Percentiles rank a stretch among this genome's conserved stretches.
Conservation (phyloP, 1,284 basidiomycete species). For the Fistulinella cinereoalba region DNA sequence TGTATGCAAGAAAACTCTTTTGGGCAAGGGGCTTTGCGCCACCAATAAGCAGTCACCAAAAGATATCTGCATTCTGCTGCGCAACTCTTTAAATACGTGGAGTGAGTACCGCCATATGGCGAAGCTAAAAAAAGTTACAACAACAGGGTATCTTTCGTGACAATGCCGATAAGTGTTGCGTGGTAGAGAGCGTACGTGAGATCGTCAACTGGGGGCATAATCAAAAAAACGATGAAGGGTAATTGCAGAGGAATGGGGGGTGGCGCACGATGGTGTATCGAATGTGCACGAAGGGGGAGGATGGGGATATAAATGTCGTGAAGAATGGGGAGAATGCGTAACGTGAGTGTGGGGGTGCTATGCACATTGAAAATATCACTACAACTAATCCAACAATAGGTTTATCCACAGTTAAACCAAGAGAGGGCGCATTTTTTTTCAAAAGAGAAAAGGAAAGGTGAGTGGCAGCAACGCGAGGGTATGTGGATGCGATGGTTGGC, state of each 20-base stretch:
- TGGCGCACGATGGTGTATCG: slow-evolving; percentile 22
- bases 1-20: too few species aligned
- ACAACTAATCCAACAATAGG: slow-evolving; percentile 36
- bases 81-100: slow-evolving; percentile 30
- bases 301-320: slow-evolving; percentile 8
- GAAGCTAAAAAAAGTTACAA: slow-evolving; percentile 26
- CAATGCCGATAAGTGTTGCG: slow-evolving; percentile 17
- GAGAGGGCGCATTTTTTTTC: slow-evolving; percentile 20
- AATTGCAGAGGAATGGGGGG: slow-evolving; percentile 11
- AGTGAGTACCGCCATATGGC: slow-evolving; percentile 21
- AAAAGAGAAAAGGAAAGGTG: slow-evolving; percentile 9
- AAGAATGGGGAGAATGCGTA: slow-evolving; percentile 6
- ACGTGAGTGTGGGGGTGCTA: slow-evolving; percentile 27
- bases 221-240: slow-evolving; percentile 7
- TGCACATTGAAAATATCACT: slow-evolving; percentile 33
- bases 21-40: too few species aligned
- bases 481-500: slow-evolving; percentile 27
- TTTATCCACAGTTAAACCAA: slow-evolving; percentile 36
- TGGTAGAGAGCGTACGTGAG: slow-evolving; percentile 26
- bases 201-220: slow-evolving; percentile 33
- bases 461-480: slow-evolving; percentile 31
- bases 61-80: slow-evolving; percentile 36
- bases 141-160: slow-evolving; percentile 38
- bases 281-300: slow-evolving; percentile 6
- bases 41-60: too few species aligned